These are phyloP conservation scores for Aspergillus sp. DNA, from an alignment of 2,329 filamentous ascomycete genomes.

Conservation along the genomic window DNA sequence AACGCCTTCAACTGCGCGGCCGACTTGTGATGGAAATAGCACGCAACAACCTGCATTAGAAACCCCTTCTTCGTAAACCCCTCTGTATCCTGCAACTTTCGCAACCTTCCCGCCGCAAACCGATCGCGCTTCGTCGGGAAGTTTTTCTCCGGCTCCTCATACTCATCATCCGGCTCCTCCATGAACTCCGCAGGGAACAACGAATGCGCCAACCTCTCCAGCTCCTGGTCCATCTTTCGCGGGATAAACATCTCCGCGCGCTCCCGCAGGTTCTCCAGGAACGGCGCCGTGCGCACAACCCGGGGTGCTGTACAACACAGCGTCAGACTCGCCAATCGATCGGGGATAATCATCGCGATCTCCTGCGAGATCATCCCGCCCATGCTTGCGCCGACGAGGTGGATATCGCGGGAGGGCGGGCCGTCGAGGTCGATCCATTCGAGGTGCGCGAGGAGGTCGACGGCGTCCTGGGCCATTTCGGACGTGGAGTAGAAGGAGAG, in stretches of 20 bases:
- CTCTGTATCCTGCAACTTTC: conserved; percentile 66
- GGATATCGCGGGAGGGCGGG: conserved; percentile 54
- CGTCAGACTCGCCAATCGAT: conserved; percentile 59
- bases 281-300: conserved; percentile 62
- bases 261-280: conserved; percentile 66
- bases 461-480: conserved; percentile 78
- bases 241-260: conserved; percentile 66
- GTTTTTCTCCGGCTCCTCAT: conserved; percentile 39
- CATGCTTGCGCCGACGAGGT: conserved; percentile 80
- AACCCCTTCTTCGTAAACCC: conserved; percentile 71
- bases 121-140: conserved; percentile 82
- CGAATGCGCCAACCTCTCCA: conserved; percentile 66
- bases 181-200: conserved; percentile 72
- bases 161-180: conserved; percentile 61
- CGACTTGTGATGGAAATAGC: conserved; percentile 78
- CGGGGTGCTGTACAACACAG: conserved; percentile 66
- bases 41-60: conserved; percentile 76
- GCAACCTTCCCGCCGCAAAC: conserved; percentile 77
- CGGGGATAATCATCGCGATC: conserved; percentile 51
- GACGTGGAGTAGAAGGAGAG: conserved; percentile 77
- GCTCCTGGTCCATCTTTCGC: conserved; percentile 68
- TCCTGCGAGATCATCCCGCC: conserved; percentile 94
- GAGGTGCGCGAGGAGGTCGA: conserved; percentile 72
- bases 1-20: conserved; percentile 67
- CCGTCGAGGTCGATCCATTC: conserved; percentile 62